These are phyloP conservation scores for Aspergillus flavus DNA, from an alignment of 2,329 filamentous ascomycete genomes.

Conservation along the genomic window DNA sequence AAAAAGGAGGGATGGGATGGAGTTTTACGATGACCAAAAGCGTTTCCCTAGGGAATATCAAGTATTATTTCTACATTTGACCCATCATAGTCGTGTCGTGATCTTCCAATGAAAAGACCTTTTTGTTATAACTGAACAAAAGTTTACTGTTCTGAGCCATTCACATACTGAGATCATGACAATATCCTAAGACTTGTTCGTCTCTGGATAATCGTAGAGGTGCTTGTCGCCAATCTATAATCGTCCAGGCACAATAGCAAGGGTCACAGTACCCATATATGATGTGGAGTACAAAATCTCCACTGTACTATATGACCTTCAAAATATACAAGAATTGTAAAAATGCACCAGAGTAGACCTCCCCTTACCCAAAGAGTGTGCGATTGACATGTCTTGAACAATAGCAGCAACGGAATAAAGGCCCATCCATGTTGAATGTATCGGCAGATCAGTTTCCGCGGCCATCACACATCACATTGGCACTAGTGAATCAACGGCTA, in stretches of 20 bases:
- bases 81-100: background rate
- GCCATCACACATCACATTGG: background rate
- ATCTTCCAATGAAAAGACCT: background rate
- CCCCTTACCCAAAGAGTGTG: background rate
- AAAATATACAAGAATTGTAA: background rate
- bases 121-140: background rate
- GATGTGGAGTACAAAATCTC: background rate
- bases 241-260: background rate
- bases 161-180: background rate
- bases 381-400: background rate
- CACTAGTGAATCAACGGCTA: background rate
- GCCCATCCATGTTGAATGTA: background rate
- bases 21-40: constrained; percentile 10
- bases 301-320: background rate
- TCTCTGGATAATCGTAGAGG: background rate
- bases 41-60: constrained; percentile 9
- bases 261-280: background rate
- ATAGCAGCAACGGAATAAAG: background rate
- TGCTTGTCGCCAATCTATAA: background rate
- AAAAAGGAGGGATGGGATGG: background rate
- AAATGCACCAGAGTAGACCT: background rate
- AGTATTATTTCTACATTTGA: background rate
- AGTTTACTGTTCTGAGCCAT: background rate
- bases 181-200: background rate
- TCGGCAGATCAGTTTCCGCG: background rate